Base-by-base conservation (phyloP, 1,139 yeast species). In the Pichiaceae sp. region DNA sequence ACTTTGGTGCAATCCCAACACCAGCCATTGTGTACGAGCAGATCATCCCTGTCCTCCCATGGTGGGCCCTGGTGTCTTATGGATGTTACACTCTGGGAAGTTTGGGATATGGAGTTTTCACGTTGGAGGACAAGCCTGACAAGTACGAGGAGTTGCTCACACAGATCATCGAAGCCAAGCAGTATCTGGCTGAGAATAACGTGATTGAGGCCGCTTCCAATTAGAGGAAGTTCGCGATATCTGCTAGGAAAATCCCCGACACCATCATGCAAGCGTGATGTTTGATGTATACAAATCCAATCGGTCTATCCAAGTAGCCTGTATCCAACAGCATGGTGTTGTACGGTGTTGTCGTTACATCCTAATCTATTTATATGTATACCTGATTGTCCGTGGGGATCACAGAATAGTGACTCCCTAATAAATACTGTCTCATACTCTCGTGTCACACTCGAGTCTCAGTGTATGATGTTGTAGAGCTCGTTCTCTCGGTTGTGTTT, bases 21-120 rank as follows among this genome's bases (percentile, higher is more conserved):
- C 65, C 78, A n/a, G 60, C 57, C 15, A 50, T 57, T 31, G 50
- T 80, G 48, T 72, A 66, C 37, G 53, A 63, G 29, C 78, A 78
- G 46, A 70, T 81, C 41, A 60, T 81, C 45, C 89, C 89, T 19
- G 69, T 68, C 20, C 60, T 81, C 41, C 91, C 91, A 36, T 77
- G 72, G 67, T 81, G 89, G 89, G 70, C 65, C 0, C 62, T 81
- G 47, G 84, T 81, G 25, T 52, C 81, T 5, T 80, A 81, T 55
- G 89, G 89, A 24, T 64, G 83, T 17, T 81, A 77, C 52, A 77
- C 87, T n/a, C 67, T 81, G 49, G 80, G 72, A 33, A 72, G 82
- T 8, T 66, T 81, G 42, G 89, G 91, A 29, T 74, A 73, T 68
- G 86, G 84, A 38, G 78, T 81, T 17, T 63, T 68, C 50, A 75